Conservation (phyloP, 768 basidiomycete genomes). For the Suillus variegatus region DNA sequence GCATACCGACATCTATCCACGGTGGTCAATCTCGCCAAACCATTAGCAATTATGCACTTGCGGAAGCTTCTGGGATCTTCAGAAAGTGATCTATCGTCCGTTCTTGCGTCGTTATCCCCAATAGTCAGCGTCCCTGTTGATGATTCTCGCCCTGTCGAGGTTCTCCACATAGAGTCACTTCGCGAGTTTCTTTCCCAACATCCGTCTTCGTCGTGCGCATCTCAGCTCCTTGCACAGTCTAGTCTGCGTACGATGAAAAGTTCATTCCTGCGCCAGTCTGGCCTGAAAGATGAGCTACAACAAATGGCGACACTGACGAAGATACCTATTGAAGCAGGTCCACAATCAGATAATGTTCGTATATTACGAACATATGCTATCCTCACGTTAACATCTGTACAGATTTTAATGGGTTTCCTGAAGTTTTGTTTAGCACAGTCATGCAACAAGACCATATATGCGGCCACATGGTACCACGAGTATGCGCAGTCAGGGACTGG, state of each 20-base stretch:
- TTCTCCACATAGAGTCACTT: background rate
- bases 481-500: background rate
- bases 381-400: background rate
- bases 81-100: background rate
- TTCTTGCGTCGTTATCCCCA: background rate
- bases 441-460: background rate
- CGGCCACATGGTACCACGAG: background rate
- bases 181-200: background rate
- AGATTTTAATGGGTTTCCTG: background rate
- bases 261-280: background rate
- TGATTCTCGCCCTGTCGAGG: background rate
- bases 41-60: background rate
- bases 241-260: background rate
- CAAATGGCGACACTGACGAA: background rate
- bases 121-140: background rate
- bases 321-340: background rate
- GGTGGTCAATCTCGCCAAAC: conserved; percentile 1
- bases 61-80: background rate
- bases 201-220: background rate
- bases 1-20: conserved; percentile 3
- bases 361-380: background rate
- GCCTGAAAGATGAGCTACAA: background rate
- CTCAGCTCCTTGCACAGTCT: background rate
- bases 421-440: background rate
- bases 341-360: background rate